A percentile compares a stretch with the other conserved stretches of the same genome.
phyloP scores from a whole-genome alignment of 495 filamentous ascomycete genomes.

The Hypoxylon cercidicola region DNA sequence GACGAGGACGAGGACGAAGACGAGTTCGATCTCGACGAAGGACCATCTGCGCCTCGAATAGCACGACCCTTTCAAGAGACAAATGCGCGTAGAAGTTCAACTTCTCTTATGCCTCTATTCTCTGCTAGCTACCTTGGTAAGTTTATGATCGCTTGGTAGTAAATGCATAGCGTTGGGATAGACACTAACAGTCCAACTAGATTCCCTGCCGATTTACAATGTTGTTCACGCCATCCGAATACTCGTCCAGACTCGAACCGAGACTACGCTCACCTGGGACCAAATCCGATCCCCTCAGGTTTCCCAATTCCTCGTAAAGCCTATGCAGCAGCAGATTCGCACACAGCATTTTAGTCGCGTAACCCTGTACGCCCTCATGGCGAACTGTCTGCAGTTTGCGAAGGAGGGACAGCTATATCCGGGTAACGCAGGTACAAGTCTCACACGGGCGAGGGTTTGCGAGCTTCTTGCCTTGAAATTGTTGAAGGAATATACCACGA shows the following conservation, averaged over 20 bases:
- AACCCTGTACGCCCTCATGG: conserved; percentile 88
- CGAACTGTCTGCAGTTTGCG: conserved; percentile 91
- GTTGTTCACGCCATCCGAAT: conserved; percentile 88
- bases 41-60: conserved; percentile 50
- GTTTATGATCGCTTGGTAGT: conserved; percentile 15
- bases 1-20: conserved; percentile 61
- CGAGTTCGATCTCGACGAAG: conserved; percentile 62
- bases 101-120: conserved; percentile 82
- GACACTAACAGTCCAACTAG: conserved; percentile 27
- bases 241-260: conserved; percentile 81
- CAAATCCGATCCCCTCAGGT: conserved; percentile 94
- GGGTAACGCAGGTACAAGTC: conserved; percentile 82
- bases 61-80: conserved; percentile 41
- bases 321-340: conserved; percentile 83
- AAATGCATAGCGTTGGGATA: conserved; percentile 12
- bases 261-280: conserved; percentile 95
- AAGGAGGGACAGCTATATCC: conserved; percentile 85
- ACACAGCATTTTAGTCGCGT: conserved; percentile 83
- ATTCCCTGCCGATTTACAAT: conserved; percentile 83
- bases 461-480: conserved; percentile 93
- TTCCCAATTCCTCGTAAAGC: conserved; percentile 94
- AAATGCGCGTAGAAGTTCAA: conserved; percentile 58
- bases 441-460: conserved; percentile 84
- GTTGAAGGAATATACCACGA: conserved; percentile 85
- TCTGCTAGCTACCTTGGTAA: conserved; percentile 82